phyloP scores from a whole-genome alignment of 345 rosid genomes.

The Alliaria petiolata region DNA sequence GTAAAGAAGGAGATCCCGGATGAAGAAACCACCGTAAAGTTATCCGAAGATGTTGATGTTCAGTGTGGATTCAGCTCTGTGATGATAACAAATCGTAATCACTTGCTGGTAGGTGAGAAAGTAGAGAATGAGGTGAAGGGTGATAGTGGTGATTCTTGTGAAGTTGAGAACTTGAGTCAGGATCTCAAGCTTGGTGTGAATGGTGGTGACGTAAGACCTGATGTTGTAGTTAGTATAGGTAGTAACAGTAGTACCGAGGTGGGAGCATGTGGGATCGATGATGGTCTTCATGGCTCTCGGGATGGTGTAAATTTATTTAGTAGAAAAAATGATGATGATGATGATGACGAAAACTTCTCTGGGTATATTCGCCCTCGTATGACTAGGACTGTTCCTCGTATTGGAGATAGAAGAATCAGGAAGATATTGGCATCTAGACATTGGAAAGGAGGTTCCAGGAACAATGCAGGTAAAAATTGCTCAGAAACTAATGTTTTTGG shows the following conservation, averaged over 20 bases:
- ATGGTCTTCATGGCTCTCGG: constrained; percentile 29
- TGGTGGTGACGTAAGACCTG: constrained; percentile 49
- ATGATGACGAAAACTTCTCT: constrained; percentile 91
- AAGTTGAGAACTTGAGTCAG: neutral
- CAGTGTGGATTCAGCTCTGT: too few relatives aligned
- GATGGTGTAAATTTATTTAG: constrained; percentile 67
- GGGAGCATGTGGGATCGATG: constrained; percentile 9
- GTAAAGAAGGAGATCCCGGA: constrained; percentile 34
- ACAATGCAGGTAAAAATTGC: neutral
- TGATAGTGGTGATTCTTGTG: constrained; percentile 19
- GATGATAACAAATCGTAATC: constrained; percentile 13
- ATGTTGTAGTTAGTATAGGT: constrained; percentile 49
- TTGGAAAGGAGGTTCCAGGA: constrained; percentile 57
- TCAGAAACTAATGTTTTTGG: neutral
- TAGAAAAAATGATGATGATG: constrained; percentile 62
- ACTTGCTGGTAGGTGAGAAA: constrained; percentile 38
- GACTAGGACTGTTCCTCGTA: constrained; percentile 52
- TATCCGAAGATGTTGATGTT: too few relatives aligned
- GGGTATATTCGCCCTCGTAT: constrained; percentile 60
- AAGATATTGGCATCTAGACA: constrained; percentile 80
- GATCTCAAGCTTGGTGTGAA: neutral
- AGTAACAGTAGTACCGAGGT: constrained; percentile 34
- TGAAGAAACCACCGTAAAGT: constrained; percentile 7
- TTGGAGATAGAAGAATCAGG: constrained; percentile 88
- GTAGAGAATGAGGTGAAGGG: constrained; percentile 11